Evolutionary conservation across 768 basidiomycete genomes (phyloP), one percentile per base, ranked within the genome.

Genomic region (Macrolepiota dolichaula): DNA sequence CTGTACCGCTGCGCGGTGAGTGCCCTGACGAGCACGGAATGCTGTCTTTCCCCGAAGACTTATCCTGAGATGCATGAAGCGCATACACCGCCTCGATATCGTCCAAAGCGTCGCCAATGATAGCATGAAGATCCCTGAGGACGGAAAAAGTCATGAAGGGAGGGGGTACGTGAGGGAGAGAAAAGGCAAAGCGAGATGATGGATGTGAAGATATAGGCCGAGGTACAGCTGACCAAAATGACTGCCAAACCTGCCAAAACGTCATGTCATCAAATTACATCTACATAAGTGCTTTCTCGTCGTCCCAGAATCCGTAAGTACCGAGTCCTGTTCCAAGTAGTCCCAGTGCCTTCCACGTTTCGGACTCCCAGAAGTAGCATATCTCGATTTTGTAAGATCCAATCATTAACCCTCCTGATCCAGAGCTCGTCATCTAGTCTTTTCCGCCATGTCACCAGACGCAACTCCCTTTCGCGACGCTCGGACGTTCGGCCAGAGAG

Each of bases 101-200:
- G 72, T 85, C 80, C 63, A 91, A 73, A 25, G 88, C 87, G 64
- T 86, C 78, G 66, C 84, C 85, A 65, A 91, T 81, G 68, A 91
- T 81, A 63, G 80, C 72, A 63, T 89, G 84, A 46, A 91, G 81
- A 36, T 84, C 81, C 50, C 83, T 82, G 57, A 91, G 80, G 57
- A 80, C 77, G 32, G 85, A 77, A 65, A 91, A 85, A 55, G 89
- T 86, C 84, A 83, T 83, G 64, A 57, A 55, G 56, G 44, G 35
- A 51, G 51, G 50, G 24, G 27, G 37, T n/a, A n/a, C n/a, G n/a
- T n/a, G 35, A 50, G 40, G 36, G 36, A 61, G 37, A n/a, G 22
- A 46, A 49, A 40, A 40, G 58, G 56, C 44, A 32, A 57, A 58
- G 25, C 57, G 47, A 60, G 27, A 51, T 50, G n/a, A 40, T n/a